Evolutionary conservation across 495 filamentous ascomycete genomes (phyloP), one percentile per base, ranked within the genome.

Genomic region (Neurospora sp.): DNA sequence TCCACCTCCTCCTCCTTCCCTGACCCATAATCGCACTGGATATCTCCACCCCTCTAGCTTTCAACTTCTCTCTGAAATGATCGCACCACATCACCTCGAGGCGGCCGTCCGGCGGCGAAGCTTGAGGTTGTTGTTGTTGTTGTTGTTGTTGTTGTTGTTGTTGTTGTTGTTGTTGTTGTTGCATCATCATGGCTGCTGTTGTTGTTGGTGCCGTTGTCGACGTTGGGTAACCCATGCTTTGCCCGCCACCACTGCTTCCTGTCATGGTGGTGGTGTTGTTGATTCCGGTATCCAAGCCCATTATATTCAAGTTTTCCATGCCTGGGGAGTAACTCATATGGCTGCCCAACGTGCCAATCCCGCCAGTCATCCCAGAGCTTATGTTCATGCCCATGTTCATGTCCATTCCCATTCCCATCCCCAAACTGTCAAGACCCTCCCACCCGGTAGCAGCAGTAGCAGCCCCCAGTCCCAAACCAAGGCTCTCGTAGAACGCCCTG

Each of bases 81-180:
- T 81, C 76, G 45, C 82, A 83, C 85, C 85, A 86, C 47, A 80
- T 72, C 10, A 82, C 68, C 71, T 85, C 85, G 0, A 82, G 69
- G 61, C 80, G 70, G 10, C 79, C 80, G 37, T 80, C 80, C n/a
- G 69, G 71, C 12, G 74, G 59, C 16, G 69, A 14, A 1, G 70
- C 39, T 16, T 71, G 69, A 47, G 81, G 73, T 40, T 74, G 74
- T 18, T 31, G 45, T 27, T 22, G 45, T 61, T 0, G 10, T 12
- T 14, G 47, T 6, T 35, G 22, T 4, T 8, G 53, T 8, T 3
- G 53, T 8, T 1, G 31, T 35, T 31, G 27, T 27, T 22, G 45
- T 61, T 0, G 10, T 12, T 14, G 47, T 6, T 35, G 22, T 4
- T 8, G 53, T 8, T 3, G 53, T 8, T 1, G 31, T 35, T 31